Percentiles rank a stretch among this genome's conserved stretches.
Evolutionary conservation across 768 basidiomycete species (phyloP).

Genomic region (Rhizopogon rudus): DNA sequence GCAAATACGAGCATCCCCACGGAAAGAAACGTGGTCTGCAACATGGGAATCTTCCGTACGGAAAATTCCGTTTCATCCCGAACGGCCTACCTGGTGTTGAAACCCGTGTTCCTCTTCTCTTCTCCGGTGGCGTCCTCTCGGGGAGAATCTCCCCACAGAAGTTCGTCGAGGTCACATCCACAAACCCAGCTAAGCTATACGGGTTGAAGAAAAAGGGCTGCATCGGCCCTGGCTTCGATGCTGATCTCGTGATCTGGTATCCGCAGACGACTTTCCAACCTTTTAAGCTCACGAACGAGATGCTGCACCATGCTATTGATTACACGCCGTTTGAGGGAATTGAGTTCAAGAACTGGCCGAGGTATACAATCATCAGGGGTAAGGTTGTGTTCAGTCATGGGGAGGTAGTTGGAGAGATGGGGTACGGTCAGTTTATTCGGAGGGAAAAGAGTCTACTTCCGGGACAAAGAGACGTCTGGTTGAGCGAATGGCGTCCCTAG

Average conservation of each 20-base stretch:
- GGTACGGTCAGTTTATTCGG: slow-evolving; percentile 6
- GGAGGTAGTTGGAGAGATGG: slow-evolving; percentile 7
- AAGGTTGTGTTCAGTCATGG: slow-evolving; percentile 13
- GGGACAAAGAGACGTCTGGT: slow-evolving; percentile 7
- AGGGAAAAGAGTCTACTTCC: slow-evolving; percentile 6
- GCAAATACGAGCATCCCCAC: slow-evolving; percentile 19
- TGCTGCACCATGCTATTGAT: slow-evolving; percentile 24
- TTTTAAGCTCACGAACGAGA: slow-evolving; percentile 15
- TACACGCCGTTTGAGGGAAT: slow-evolving; percentile 33
- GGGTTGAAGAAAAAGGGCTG: slow-evolving; percentile 30
- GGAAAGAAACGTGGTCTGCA: slow-evolving; percentile 21
- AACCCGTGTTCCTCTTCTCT: slow-evolving; percentile 28
- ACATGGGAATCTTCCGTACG: slow-evolving; percentile 18
- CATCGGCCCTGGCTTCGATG: slow-evolving; percentile 28
- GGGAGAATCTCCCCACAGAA: slow-evolving; percentile 23
- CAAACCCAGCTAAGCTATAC: slow-evolving; percentile 29
- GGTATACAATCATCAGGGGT: slow-evolving; percentile 15
- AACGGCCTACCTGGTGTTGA: slow-evolving; percentile 31
- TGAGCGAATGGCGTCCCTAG: slow-evolving; percentile 6
- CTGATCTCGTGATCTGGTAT: slow-evolving; percentile 28
- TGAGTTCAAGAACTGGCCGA: slow-evolving; percentile 28
- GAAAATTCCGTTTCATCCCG: slow-evolving; percentile 27
- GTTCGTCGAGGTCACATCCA: slow-evolving; percentile 29
- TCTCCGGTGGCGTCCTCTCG: slow-evolving; percentile 23
- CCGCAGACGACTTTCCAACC: slow-evolving; percentile 5